Evolutionary conservation across 495 filamentous ascomycete genomes (phyloP), one percentile per base, ranked within the genome.

Genomic region (Xylaria grammica): DNA sequence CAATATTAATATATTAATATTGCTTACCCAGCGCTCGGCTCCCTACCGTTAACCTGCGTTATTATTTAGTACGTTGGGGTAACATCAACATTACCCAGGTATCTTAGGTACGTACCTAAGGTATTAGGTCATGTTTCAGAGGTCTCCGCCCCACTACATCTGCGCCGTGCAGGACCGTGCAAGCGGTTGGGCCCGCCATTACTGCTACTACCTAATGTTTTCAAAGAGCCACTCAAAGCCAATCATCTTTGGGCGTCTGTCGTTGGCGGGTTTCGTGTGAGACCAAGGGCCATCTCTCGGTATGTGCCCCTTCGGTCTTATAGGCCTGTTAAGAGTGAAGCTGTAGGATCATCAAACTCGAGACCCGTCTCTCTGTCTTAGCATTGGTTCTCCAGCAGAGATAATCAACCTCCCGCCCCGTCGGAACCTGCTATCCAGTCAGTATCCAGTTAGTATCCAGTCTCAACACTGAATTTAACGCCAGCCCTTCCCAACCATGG

Each of bases 191-290:
- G 56, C 26, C 38, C 38, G 56, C 54, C 40, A 40, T n/a, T 22
- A 17, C 6, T 26, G 24, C 17, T n/a, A 20, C 54, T 44, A 17
- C 13, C 22, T 24, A 15, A n/a, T 2, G 1, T 1, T 7, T 13
- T 11, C 17, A 44, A 19, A 27, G 40, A 20, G 26, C 26, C 56
- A 17, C 56, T 48, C 9, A 20, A 26, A 48, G 42, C 56, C 56
- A 59, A 59, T 59, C 56, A 48, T 46, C 24, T 48, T 34, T 42
- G 22, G 22, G 56, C 40, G 56, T 20, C 29, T 48, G 40, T 27
- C 17, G 44, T 42, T 57, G 56, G 56, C 29, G 56, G 56, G 56
- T 59, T 58, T 59, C 56, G 56, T 59, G 36, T 45, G 29, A 45
- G 54, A 44, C 36, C 29, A 45, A 32, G n/a, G 7, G 54, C 34